Evolutionary conservation across 2,329 filamentous ascomycete species (phyloP), one percentile per base, ranked within the genome.

Genomic region (Claviceps sp.): DNA sequence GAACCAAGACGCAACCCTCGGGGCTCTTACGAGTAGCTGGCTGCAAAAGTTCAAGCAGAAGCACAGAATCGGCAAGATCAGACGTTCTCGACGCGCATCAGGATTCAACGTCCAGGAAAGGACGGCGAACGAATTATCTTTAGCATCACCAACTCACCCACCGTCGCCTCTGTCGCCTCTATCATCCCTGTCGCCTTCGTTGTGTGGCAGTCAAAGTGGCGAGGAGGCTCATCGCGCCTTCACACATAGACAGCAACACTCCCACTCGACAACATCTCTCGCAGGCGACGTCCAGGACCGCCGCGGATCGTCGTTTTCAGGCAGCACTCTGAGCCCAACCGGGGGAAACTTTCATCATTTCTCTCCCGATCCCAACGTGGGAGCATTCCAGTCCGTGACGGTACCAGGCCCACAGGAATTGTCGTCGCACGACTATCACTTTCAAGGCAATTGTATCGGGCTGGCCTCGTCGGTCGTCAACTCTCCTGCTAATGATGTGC

Each of bases 41-140:
- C 76, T 97, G 37, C 89, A 95, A 62, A 94, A 93, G 65, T 97
- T 97, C 74, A 95, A 96, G 72, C 81, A 89, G 64, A 95, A 91
- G 70, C 85, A 95, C 65, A 82, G 70, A 34, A 70, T 80, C 52
- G 71, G 67, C 16, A 70, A 69, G 16, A 72, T 69, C 16, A 75
- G 71, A 54, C 61, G 81, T 40, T 71, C 73, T 55, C 71, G 80
- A 45, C 70, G 80, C 51, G 79, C 79, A 6, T 83, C 79, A 3
- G 80, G 83, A 63, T 77, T 82, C 40, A 89, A 87, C 63, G 85
- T 90, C 4, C 41, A 9, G 6, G 24, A 34, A 14, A 58, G 81
- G 78, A 18, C 73, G 72, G 52, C 74, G 75, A 54, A 46, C 78
- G 57, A 77, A 8, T 77, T 83, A 44, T 94, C 89, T 1, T 87